Base-by-base conservation (phyloP, 495 filamentous ascomycete genomes). In the Lasiosphaeria miniovina region DNA sequence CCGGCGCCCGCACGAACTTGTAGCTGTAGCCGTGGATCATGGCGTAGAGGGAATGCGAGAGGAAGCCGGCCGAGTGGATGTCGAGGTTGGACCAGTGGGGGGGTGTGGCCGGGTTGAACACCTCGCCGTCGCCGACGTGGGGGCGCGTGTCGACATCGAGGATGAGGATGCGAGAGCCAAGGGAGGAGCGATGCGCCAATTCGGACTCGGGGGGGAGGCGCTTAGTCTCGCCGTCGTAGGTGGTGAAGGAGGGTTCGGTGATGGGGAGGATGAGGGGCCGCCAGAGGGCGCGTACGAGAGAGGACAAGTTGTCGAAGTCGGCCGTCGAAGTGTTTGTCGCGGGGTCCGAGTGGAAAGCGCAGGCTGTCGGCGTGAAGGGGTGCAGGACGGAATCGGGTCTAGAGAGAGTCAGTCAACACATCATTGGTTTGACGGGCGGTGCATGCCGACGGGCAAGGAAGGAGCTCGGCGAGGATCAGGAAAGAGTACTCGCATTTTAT, bases 11-110 rank as follows among this genome's bases (percentile, higher is more conserved):
- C 53, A 81, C 67, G 41, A 82, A 75, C 58, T 79, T 74, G 72
- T 83, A 83, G 55, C 79, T 74, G 71, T 83, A 82, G 58, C 77
- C 77, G 64, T 83, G 80, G 49, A 83, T 77, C 54, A 60, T 68
- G 45, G 80, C 79, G 52, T 74, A 79, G 41, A 77, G 58, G 55
- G 72, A 77, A 63, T 79, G 76, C 41, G 64, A 69, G 4, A 77
- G 65, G 55, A 75, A 71, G 45, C 75, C 76, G 6, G 67, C 64
- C 5, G 75, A 72, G 3, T 60, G 60, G 3, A 55, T 49, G 4
- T 36, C 58, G 4, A 67, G 58, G 32, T 61, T 55, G 10, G 65
- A 56, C 54, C 65, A 64, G 15, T 56, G 45, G n/a, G 66, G 67
- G 4, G 62, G 51, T 0, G 51, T 15, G 3, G 52, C 24, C 46